Evolutionary conservation across 1,139 yeast species (phyloP).

Genomic region (Yamadazyma atlantica): DNA sequence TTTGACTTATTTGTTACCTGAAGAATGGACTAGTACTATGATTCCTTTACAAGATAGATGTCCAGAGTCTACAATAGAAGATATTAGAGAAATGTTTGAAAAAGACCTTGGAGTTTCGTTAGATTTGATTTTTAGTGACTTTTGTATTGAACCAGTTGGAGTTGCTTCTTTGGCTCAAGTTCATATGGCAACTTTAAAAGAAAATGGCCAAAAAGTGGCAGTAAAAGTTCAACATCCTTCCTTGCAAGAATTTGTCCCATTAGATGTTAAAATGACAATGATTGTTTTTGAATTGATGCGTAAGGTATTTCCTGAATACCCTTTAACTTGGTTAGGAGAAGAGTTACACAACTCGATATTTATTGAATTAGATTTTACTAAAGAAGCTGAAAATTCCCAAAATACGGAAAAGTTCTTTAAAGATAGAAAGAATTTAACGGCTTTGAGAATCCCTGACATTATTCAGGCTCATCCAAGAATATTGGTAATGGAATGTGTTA

Average conservation of each 20-base stretch:
- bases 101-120: slow-evolving; percentile 64
- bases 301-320: slow-evolving; percentile 87
- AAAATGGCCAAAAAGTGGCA: slow-evolving; percentile 74
- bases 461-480: slow-evolving; percentile 67
- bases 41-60: slow-evolving; percentile 88
- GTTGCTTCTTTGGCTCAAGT: slow-evolving; percentile 97
- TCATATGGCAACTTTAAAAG: slow-evolving; percentile 67
- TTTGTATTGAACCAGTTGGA: slow-evolving; percentile 79
- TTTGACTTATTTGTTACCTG: slow-evolving; percentile 83
- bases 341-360: slow-evolving; percentile 84
- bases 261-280: slow-evolving; percentile 78
- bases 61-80: slow-evolving; percentile 74
- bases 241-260: slow-evolving; percentile 81
- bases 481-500: slow-evolving; percentile 82
- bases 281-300: slow-evolving; percentile 74
- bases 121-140: slow-evolving; percentile 65
- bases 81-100: slow-evolving; percentile 63
- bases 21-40: slow-evolving; percentile 96
- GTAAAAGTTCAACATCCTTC: slow-evolving; percentile 95
- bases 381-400: slow-evolving; percentile 81
- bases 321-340: slow-evolving; percentile 90
- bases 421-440: slow-evolving; percentile 58
- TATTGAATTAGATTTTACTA: slow-evolving; percentile 83
- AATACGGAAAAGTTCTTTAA: slow-evolving; percentile 68
- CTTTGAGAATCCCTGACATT: slow-evolving; percentile 76